These are phyloP conservation scores for Trametes coccinea DNA, from an alignment of 768 basidiomycete species.

Conservation along the genomic window DNA sequence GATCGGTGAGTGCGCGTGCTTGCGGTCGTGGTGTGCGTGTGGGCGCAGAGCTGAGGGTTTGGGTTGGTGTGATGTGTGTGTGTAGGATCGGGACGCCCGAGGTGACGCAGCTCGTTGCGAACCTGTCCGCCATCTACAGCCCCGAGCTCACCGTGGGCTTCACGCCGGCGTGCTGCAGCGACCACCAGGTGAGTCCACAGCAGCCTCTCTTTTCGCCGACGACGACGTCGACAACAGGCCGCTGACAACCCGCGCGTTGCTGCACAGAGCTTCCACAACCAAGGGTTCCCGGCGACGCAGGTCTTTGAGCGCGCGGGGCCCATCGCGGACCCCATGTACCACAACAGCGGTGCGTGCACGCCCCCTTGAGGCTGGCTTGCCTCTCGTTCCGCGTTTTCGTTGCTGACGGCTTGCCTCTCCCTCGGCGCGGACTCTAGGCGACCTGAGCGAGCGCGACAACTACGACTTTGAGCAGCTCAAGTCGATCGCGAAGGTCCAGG, in stretches of 20 bases:
- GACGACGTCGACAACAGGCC: background rate
- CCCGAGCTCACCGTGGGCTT: conserved; percentile 74
- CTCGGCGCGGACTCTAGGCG: conserved; percentile 44
- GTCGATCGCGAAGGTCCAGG: conserved; percentile 88
- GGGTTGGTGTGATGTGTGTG: background rate
- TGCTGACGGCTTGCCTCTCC: no score
- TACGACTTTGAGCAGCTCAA: conserved; percentile 83
- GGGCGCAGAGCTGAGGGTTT: background rate
- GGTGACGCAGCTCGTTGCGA: conserved; percentile 72
- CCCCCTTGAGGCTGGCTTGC: no score
- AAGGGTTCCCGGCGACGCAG: conserved; percentile 84
- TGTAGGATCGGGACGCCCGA: conserved; percentile 76
- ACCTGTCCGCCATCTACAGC: conserved; percentile 76
- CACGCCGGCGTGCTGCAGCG: conserved; percentile 84
- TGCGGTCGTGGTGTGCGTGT: no score
- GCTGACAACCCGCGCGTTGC: background rate
- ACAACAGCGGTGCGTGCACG: conserved; percentile 63
- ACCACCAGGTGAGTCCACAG: conserved; percentile 66
- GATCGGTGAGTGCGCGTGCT: conserved; percentile 46
- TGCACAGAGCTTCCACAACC: conserved; percentile 70
- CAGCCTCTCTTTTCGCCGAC: no score
- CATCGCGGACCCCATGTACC: conserved; percentile 88
- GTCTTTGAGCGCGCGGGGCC: conserved; percentile 87
- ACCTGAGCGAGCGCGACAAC: conserved; percentile 74
- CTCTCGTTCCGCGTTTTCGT: no score